Base-by-base conservation (phyloP, 2,329 filamentous ascomycete genomes). In the Pseudogymnoascus sp. region DNA sequence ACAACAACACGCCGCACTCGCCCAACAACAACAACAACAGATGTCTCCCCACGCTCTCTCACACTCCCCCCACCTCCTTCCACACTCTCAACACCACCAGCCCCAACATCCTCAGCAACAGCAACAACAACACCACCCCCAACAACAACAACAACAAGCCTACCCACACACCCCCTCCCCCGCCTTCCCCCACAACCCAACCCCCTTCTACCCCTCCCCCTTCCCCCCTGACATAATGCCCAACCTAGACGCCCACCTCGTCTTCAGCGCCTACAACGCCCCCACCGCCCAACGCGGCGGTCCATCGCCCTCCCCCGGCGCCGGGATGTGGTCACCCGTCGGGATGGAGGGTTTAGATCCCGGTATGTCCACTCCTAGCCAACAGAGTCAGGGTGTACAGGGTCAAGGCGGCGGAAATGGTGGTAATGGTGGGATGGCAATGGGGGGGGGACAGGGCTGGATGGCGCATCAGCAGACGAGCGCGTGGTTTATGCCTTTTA, bases 401-500 rank as follows among this genome's bases (percentile, higher is more conserved):
- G 14, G 60, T 69, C 8, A 66, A 66, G 47, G 63, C 64, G 6
- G 29, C 6, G 26, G 26, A 5, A 1, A 6, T 3, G 26, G 26
- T 3, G 26, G 29, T 6, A 26, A 26, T 7, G 29, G 29, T 1
- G 6, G 29, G 29, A 29, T 29, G 14, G 67, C 61, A 12, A 67
- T 72, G 51, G n/a, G 14, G 10, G 12, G 47, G 10, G 7, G 23
- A 26, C 51, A 37, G 14, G 23, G 26, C 2, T 61, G 23, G 31
- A 29, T 26, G 34, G n/a, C 31, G 16, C 59, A 23, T 31, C 64
- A 85, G 66, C 77, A 81, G 1, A 82, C 78, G 61, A 88, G 87
- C 62, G 90, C 89, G 4, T 97, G 93, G 90, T 96, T 96, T 74
- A 86, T 96, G 79, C 91, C 93, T 1, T 96, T 96, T 76, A 96